Evolutionary conservation across 768 basidiomycete species (phyloP).

Genomic region (Hypholoma sublateritium): DNA sequence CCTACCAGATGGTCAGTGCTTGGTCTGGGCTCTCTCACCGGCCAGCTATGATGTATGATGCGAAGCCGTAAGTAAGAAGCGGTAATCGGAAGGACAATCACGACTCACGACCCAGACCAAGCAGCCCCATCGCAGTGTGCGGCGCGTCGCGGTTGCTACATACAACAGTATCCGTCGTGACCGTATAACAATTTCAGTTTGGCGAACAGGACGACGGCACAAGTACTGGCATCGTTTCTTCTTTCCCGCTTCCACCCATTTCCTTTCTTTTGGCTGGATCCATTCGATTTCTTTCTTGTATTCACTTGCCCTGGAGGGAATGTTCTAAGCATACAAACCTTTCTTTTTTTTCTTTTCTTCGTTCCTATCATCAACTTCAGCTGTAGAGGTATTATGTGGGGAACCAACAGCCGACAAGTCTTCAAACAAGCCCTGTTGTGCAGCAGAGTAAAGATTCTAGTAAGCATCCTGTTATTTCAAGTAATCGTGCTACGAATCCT

Average conservation of each 20-base stretch:
- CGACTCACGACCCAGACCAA: too few species aligned
- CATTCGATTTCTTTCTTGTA: neutral
- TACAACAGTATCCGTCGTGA: too few species aligned
- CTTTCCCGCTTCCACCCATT: neutral
- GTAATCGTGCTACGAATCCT: too few species aligned
- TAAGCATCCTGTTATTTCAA: conserved; percentile 15
- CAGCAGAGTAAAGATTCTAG: conserved; percentile 26
- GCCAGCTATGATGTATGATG: too few species aligned
- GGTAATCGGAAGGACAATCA: too few species aligned
- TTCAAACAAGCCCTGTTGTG: conserved; percentile 22
- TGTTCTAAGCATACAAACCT: neutral
- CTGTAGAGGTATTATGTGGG: neutral
- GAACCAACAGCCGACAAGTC: conserved; percentile 10
- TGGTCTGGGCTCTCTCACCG: too few species aligned
- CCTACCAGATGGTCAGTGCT: too few species aligned
- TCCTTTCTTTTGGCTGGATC: neutral
- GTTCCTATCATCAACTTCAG: neutral
- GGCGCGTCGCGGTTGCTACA: neutral
- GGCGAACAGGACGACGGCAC: neutral
- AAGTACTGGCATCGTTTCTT: neutral
- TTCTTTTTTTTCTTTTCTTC: neutral
- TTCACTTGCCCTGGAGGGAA: conserved; percentile 1
- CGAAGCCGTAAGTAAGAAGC: too few species aligned
- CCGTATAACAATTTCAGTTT: neutral
- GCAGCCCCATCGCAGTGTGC: too few species aligned